Base-by-base conservation (phyloP, 371 early-diverging fungal species). In the Mucor irregularis region DNA sequence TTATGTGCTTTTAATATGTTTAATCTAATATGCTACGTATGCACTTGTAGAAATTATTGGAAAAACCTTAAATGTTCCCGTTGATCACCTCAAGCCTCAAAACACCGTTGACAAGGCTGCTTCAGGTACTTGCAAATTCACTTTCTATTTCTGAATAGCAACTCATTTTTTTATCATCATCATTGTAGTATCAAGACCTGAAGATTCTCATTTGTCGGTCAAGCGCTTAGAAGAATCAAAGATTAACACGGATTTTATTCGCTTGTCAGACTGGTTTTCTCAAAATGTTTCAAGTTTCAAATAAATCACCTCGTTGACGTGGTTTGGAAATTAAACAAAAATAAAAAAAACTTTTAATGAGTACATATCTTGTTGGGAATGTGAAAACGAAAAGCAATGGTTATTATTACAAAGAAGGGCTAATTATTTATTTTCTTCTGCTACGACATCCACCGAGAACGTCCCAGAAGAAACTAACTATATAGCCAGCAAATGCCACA, bases 171-270 rank as follows among this genome's bases (percentile, higher is more conserved):
- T 5, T 14, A 28, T 25, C 4, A 14, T 38, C n/a, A 33, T 17
- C 78, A 0, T 73, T 71, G 4, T 33, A 51, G 40, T 83, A 0
- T 76, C 76, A 7, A 77, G 89, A 28, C 90, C 90, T 1, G 78
- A 84, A 22, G 73, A 90, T 51, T 69, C 83, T 16, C 87, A 85
- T 57, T 69, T 90, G 52, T 84, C 85, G 5, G 84, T 73, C 50
- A 65, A 71, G 2, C 77, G 83, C 22, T 66, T 90, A 24, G 61
- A 78, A 49, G 73, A 77, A 13, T 34, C 69, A 3, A 84, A 80
- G 8, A 85, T 88, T 53, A 64, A 71, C 49, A 73, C 79, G 0
- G 57, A 49, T 5, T 77, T 55, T 55, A 78, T 86, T 17, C 67
- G 75, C 29, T 85, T 90, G 57, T 60, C 68, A n/a, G 67, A 71